phyloP scores from a whole-genome alignment of 2,329 filamentous ascomycete genomes.

The Exophiala mesophila region DNA sequence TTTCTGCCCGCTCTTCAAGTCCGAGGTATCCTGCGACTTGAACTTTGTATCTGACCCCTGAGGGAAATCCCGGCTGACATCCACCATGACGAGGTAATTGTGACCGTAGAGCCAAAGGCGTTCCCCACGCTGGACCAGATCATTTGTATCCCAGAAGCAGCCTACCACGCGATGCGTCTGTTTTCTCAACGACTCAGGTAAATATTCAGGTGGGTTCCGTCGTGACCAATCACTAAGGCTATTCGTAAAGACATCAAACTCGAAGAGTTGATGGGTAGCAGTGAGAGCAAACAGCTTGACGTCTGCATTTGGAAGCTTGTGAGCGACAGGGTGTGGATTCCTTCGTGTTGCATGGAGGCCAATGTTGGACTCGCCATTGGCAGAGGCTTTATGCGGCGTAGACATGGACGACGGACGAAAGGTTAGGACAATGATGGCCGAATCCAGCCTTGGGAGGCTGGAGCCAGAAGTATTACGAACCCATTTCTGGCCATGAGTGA shows the following conservation, averaged over 20 bases:
- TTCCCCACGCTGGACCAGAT: constrained; percentile 35
- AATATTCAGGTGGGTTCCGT: constrained; percentile 68
- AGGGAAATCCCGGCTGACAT: constrained; percentile 66
- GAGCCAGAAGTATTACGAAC: constrained; percentile 64
- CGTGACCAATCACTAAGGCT: constrained; percentile 79
- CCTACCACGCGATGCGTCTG: constrained; percentile 71
- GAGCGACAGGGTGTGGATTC: constrained; percentile 50
- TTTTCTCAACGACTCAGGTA: constrained; percentile 69
- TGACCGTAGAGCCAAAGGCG: constrained; percentile 84
- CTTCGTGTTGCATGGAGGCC: constrained; percentile 47
- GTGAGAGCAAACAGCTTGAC: constrained; percentile 58
- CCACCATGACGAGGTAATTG: constrained; percentile 87
- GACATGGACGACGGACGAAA: constrained; percentile 46
- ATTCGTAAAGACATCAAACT: constrained; percentile 74
- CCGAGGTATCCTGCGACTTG: not conserved
- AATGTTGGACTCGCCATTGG: constrained; percentile 21
- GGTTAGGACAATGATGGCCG: constrained; percentile 61
- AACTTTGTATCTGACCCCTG: not conserved
- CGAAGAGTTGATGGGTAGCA: constrained; percentile 62
- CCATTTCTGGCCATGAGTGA: constrained; percentile 65
- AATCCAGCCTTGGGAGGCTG: constrained; percentile 63
- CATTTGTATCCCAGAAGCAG: constrained; percentile 55
- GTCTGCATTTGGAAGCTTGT: constrained; percentile 52
- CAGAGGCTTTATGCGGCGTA: constrained; percentile 32
- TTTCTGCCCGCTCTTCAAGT: constrained; percentile 7